phyloP scores from a whole-genome alignment of 164 flowering plant species.

The Kingdonia uniflora region DNA sequence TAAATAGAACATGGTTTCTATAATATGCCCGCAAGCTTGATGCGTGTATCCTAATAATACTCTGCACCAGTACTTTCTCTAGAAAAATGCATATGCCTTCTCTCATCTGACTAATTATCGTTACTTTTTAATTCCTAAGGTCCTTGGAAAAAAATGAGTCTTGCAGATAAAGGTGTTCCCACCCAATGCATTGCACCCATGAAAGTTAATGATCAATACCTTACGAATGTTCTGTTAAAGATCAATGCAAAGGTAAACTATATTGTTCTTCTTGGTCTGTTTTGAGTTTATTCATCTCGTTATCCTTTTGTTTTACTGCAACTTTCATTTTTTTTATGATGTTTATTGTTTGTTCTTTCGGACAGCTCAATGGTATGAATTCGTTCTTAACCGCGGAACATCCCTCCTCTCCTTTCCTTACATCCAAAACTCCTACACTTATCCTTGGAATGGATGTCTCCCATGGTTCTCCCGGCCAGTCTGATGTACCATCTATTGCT shows the following conservation, averaged over 20 bases:
- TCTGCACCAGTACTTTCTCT: too few relatives aligned
- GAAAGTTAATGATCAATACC: conserved; percentile 26
- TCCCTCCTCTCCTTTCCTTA: conserved; percentile 36
- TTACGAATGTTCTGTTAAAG: conserved; percentile 58
- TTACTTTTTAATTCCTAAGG: conserved; percentile 7
- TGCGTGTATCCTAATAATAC: too few relatives aligned
- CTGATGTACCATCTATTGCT: conserved; percentile 87
- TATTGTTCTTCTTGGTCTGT: conserved; percentile 14
- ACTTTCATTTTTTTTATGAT: too few relatives aligned
- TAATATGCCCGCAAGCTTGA: too few relatives aligned
- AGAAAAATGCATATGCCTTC: too few relatives aligned
- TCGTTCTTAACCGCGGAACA: conserved; percentile 48
- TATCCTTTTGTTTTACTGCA: too few relatives aligned
- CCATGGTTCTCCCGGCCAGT: conserved; percentile 93
- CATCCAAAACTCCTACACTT: conserved; percentile 63
- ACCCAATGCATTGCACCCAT: conserved; percentile 88
- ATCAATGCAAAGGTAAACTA: conserved; percentile 39
- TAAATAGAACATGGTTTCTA: too few relatives aligned
- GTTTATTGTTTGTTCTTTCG: not conserved
- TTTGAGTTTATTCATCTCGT: too few relatives aligned
- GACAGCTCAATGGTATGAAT: conserved; percentile 84
- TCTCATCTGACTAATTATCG: too few relatives aligned
- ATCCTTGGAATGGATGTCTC: conserved; percentile 97
- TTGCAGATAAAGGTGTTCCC: conserved; percentile 62
- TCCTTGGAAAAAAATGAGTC: conserved; percentile 24